Evolutionary conservation across 148 eudicot genomes (phyloP).

Genomic region (Chenopodium quinoa): DNA sequence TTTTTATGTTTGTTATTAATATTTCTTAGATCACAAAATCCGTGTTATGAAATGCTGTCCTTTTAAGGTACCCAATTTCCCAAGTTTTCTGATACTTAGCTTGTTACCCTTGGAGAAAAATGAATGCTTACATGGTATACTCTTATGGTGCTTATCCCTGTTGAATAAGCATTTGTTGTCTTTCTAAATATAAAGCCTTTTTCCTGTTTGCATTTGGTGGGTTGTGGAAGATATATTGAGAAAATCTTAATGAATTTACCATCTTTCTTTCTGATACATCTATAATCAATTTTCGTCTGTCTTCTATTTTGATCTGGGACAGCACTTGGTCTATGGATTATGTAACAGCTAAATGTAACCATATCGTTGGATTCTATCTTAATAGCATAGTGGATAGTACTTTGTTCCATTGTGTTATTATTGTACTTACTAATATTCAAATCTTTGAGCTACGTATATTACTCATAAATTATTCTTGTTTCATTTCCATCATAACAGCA

Average conservation of each 20-base stretch:
- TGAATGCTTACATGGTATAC: background rate
- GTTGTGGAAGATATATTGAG: background rate
- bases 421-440: background rate
- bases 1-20: background rate
- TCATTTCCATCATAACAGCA: slow-evolving; percentile 27
- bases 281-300: background rate
- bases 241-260: background rate
- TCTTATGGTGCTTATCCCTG: background rate
- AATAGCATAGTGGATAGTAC: background rate
- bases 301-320: background rate
- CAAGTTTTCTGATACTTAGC: background rate
- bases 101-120: background rate
- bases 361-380: background rate
- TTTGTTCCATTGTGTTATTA: background rate
- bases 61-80: background rate
- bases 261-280: background rate
- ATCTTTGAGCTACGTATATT: background rate
- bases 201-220: background rate
- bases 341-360: background rate
- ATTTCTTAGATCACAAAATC: background rate
- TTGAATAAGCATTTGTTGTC: background rate
- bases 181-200: background rate
- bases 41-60: background rate
- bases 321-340: background rate
- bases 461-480: slow-evolving; percentile 13